A percentile compares a stretch with the other conserved stretches of the same genome.
Conservation (phyloP, 169 alveolate genomes). For the Babesia caballi region DNA sequence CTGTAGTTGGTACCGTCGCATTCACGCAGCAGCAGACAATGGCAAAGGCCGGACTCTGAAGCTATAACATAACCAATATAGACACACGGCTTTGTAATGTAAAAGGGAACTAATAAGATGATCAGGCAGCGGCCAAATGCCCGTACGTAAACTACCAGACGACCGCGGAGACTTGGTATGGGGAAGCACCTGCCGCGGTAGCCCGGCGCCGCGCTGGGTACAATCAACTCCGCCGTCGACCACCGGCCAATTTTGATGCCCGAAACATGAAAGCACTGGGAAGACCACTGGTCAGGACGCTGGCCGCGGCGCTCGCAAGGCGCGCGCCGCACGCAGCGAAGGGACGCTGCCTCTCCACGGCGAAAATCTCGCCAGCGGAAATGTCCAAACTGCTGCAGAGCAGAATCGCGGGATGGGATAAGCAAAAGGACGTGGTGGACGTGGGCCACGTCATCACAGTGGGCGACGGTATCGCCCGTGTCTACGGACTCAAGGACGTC, state of each 20-base stretch:
- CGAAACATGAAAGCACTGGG: constrained; percentile 22
- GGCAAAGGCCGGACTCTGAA: no score
- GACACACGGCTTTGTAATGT: no score
- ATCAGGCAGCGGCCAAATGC: no score
- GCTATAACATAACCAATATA: no score
- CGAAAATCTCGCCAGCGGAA: constrained; percentile 82
- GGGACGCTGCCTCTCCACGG: constrained; percentile 40
- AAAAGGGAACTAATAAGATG: no score
- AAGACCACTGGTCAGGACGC: constrained; percentile 28
- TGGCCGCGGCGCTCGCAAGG: constrained; percentile 17
- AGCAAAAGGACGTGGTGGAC: constrained; percentile 84
- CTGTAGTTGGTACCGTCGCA: no score
- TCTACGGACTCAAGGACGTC: constrained; percentile 91
- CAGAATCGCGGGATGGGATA: constrained; percentile 78
- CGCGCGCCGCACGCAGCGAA: background rate
- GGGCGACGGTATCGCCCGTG: constrained; percentile 97
- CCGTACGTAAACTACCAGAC: background rate
- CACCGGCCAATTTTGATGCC: background rate
- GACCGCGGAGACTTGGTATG: constrained; percentile 1
- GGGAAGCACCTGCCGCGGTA: constrained; percentile 20
- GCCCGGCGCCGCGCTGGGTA: background rate
- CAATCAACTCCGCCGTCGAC: background rate
- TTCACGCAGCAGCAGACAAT: no score
- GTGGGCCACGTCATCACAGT: constrained; percentile 95
- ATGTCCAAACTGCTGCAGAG: constrained; percentile 80